These are phyloP conservation scores for Epichloe gansuensis DNA, from an alignment of 2,329 filamentous ascomycete species.

Conservation along the genomic window DNA sequence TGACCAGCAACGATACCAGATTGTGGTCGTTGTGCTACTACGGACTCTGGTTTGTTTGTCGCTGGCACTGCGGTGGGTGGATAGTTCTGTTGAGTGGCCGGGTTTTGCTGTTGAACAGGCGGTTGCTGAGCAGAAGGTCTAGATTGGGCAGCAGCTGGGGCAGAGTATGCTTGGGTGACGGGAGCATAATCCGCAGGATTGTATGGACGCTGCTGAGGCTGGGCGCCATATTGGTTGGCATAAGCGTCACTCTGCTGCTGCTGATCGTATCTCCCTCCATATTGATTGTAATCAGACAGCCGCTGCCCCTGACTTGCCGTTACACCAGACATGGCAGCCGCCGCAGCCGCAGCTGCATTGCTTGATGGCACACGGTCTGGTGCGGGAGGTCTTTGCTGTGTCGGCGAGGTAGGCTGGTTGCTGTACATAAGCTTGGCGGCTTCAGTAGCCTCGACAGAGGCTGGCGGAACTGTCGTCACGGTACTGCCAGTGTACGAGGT, in stretches of 20 bases:
- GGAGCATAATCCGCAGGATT: conserved; percentile 68
- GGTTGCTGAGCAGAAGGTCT: conserved; percentile 18
- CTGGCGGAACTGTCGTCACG: not conserved
- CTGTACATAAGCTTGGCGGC: conserved; percentile 53
- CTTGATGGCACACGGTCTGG: conserved; percentile 42
- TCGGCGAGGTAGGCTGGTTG: conserved; percentile 38
- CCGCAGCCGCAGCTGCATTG: conserved; percentile 45
- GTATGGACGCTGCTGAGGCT: conserved; percentile 46
- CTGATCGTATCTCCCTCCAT: conserved; percentile 22
- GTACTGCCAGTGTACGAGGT: conserved; percentile 23
- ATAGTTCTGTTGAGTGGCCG: conserved; percentile 25
- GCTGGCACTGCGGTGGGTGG: conserved; percentile 17
- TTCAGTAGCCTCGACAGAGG: conserved; percentile 39
- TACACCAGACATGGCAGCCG: conserved; percentile 43
- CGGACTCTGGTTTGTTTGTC: conserved; percentile 26
- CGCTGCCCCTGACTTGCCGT: conserved; percentile 23
- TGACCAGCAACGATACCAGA: conserved; percentile 19
- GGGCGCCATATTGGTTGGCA: conserved; percentile 19
- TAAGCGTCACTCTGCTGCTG: conserved; percentile 25
- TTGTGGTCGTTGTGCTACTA: conserved; percentile 19
- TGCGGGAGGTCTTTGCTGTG: conserved; percentile 36
- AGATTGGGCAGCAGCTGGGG: conserved; percentile 18
- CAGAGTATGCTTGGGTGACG: conserved; percentile 35
- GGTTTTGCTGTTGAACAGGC: conserved; percentile 17
- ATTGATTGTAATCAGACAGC: conserved; percentile 23